These are phyloP conservation scores for Colletotrichum melonis DNA, from an alignment of 2,329 filamentous ascomycete genomes.

Conservation along the genomic window DNA sequence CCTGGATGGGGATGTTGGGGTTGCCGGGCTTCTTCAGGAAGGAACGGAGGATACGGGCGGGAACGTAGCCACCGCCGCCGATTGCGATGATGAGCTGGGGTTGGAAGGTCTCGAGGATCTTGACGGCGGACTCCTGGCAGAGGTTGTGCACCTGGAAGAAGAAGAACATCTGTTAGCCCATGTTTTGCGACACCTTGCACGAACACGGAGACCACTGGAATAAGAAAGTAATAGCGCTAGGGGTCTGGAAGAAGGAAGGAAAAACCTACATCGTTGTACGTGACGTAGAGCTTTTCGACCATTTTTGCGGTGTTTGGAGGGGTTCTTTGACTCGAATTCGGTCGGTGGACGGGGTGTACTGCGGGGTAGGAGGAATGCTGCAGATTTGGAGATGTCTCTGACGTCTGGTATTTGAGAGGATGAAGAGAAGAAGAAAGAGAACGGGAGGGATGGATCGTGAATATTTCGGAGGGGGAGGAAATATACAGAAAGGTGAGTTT, in stretches of 20 bases:
- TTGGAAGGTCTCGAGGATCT: conserved; percentile 86
- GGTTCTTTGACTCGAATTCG: conserved; percentile 3
- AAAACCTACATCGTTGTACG: conserved; percentile 85
- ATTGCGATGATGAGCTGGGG: conserved; percentile 99
- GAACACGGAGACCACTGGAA: background rate
- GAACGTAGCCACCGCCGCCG: conserved; percentile 96
- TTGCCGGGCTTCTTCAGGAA: conserved; percentile 91
- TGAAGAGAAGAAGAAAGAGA: background rate
- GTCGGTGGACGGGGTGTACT: conserved; percentile 4
- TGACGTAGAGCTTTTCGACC: conserved; percentile 89
- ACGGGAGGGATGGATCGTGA: background rate
- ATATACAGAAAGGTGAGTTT: background rate
- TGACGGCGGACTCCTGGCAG: conserved; percentile 85
- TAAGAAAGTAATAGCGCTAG: background rate
- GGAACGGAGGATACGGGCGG: conserved; percentile 94
- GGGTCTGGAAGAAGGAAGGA: background rate
- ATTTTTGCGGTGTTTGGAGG: conserved; percentile 61
- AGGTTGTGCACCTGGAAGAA: conserved; percentile 88
- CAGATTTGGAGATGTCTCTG: conserved; percentile 29
- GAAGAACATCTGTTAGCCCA: background rate
- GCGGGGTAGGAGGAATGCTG: conserved; percentile 31
- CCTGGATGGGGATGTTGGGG: conserved; percentile 98
- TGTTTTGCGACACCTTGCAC: background rate
- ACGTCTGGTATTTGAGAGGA: background rate
- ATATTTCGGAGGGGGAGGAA: background rate